phyloP scores from a whole-genome alignment of 75 land plant species.

The Chamaecyparis obtusa region DNA sequence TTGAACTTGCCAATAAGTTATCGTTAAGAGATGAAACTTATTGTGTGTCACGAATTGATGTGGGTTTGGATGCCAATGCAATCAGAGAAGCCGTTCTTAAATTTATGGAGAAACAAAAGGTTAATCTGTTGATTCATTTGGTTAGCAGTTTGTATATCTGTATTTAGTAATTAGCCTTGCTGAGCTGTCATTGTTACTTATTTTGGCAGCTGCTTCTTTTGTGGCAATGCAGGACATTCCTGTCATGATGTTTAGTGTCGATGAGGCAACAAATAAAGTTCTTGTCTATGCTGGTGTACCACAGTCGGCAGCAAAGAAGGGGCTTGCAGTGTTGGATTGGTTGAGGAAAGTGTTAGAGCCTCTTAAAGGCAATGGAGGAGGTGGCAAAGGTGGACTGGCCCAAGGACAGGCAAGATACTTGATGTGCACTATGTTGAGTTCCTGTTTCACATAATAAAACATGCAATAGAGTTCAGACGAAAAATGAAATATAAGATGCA shows the following conservation, averaged over 20 bases:
- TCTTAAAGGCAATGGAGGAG: conserved; percentile 83
- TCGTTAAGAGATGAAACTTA: conserved; percentile 51
- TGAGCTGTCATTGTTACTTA: neutral
- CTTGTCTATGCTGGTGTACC: conserved; percentile 93
- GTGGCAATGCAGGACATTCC: conserved; percentile 58
- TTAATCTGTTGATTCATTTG: conserved; percentile 9
- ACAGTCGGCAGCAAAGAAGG: conserved; percentile 30
- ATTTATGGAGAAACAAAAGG: conserved; percentile 72
- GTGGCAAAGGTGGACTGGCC: conserved; percentile 83
- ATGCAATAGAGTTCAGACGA: neutral
- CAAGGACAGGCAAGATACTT: conserved; percentile 74
- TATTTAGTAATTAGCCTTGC: neutral
- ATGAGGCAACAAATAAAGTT: conserved; percentile 74
- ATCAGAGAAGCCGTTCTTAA: conserved; percentile 82
- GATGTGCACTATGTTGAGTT: neutral
- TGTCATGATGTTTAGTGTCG: conserved; percentile 83
- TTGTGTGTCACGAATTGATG: conserved; percentile 69
- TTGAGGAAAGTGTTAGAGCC: conserved; percentile 54
- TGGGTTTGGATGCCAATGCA: conserved; percentile 83
- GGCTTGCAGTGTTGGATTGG: conserved; percentile 70
- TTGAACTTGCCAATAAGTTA: conserved; percentile 56
- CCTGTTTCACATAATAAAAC: neutral
- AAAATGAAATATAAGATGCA: neutral
- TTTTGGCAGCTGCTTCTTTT: neutral
- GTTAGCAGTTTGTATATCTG: neutral